Evolutionary conservation across 169 alveolate species (phyloP).

Genomic region (Eimeria necatrix): DNA sequence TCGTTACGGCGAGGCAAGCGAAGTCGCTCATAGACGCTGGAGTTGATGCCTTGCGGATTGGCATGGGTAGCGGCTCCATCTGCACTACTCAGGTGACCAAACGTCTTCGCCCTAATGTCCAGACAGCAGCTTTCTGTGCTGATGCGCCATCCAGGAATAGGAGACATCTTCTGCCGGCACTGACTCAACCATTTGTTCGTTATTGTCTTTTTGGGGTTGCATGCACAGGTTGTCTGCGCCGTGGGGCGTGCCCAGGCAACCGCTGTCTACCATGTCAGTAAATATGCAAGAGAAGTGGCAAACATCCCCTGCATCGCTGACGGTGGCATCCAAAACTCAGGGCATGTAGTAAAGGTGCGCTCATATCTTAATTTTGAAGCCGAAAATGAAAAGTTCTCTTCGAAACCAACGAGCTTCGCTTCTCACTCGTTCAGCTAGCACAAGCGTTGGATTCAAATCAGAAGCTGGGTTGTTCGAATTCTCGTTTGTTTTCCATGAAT

Average conservation of each 20-base stretch:
- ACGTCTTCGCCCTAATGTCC: not conserved
- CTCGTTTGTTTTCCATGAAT: not conserved
- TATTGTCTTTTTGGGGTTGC: not conserved
- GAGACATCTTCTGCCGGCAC: too few relatives aligned
- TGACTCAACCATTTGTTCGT: too few relatives aligned
- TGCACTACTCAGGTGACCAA: slow-evolving; percentile 94
- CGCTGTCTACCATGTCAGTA: slow-evolving; percentile 94
- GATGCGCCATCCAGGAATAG: too few relatives aligned
- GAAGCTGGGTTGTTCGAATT: too few relatives aligned
- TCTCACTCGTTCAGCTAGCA: too few relatives aligned
- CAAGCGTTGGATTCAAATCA: too few relatives aligned
- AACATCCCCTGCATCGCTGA: slow-evolving; percentile 95
- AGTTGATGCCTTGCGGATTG: slow-evolving; percentile 84
- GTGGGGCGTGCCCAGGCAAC: slow-evolving; percentile 96
- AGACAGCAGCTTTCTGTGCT: too few relatives aligned
- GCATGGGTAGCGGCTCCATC: slow-evolving; percentile 98
- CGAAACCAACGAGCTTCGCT: too few relatives aligned
- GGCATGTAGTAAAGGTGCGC: slow-evolving; percentile 95
- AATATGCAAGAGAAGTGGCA: slow-evolving; percentile 89
- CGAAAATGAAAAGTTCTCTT: too few relatives aligned
- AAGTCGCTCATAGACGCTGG: slow-evolving; percentile 87
- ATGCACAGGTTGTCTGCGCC: slow-evolving; percentile 90
- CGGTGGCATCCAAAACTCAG: slow-evolving; percentile 96
- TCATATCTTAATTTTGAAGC: not conserved
- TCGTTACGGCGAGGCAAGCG: slow-evolving; percentile 95